Base-by-base conservation (phyloP, 2,329 filamentous ascomycete species). In the Davidsoniella virescens region DNA sequence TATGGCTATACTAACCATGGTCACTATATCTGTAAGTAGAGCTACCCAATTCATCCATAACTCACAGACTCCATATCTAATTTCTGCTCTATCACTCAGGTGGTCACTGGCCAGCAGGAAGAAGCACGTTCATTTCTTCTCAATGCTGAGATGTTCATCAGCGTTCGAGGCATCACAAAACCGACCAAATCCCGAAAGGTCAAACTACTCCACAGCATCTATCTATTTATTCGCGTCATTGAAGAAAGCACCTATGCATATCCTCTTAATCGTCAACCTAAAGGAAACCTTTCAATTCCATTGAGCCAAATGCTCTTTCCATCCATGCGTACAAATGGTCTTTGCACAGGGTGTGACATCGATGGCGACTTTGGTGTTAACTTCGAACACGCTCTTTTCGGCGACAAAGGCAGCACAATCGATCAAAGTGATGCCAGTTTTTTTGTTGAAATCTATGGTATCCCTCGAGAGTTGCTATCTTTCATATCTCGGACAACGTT, bases 191-290 rank as follows among this genome's bases (percentile, higher is more conserved):
- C 67, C 1, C 63, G 66, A 14, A 66, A 68, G 17, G 58, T 64
- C 0, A 64, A 68, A 2, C 55, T 71, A 0, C 56, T 72, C 0
- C 69, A 71, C 52, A 68, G 71, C 51, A 68, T 68, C 57, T 71
- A 71, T 52, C 66, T 64, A 0, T 69, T 66, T 46, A 59, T 68
- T 5, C 64, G 69, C 0, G 62, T 71, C 0, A 64, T 71, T 16
- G 60, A 66, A n/a, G 68, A 71, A 55, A 70, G 67, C 37, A 61
- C 59, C 1, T 62, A 60, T n/a, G 56, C 61, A 2, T 54, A 50
- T 5, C 49, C 46, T 18, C 48, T 44, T 2, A 53, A 56, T 3
- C 56, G 55, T 2, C 49, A 47, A 33, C 44, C 49, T 17, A 9
- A 17, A 9, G 40, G 41, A 7, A 47, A 41, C 20, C 46, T 51